These are phyloP conservation scores for Sporisorium graminicola DNA, from an alignment of 1,284 basidiomycete genomes.

Conservation along the genomic window DNA sequence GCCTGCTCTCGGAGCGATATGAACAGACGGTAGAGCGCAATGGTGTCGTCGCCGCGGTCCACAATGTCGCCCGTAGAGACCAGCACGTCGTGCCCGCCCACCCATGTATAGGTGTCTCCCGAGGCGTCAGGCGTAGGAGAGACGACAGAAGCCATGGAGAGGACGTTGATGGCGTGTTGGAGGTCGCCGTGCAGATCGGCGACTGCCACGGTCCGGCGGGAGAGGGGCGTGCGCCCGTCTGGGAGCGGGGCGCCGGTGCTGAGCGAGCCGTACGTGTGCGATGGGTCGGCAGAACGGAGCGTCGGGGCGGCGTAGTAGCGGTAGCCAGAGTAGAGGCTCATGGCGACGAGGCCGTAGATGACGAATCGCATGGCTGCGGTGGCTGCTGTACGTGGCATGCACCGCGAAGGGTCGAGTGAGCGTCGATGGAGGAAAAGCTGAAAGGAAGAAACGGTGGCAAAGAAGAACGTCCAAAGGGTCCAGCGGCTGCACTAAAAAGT, in stretches of 20 bases:
- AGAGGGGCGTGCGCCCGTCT: constrained; percentile 26
- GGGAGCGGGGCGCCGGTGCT: neutral
- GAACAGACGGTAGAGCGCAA: constrained; percentile 63
- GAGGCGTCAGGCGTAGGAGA: constrained; percentile 4
- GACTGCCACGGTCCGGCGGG: constrained; percentile 57
- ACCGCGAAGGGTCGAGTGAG: too few relatives aligned
- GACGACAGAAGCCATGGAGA: constrained; percentile 58
- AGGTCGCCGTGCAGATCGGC: constrained; percentile 68
- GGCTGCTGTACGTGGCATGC: too few relatives aligned
- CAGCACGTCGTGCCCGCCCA: constrained; percentile 59
- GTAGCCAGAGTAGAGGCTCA: constrained; percentile 24
- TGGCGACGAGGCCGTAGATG: constrained; percentile 20
- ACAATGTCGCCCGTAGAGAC: constrained; percentile 68
- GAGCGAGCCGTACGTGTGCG: constrained; percentile 10
- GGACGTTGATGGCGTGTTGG: constrained; percentile 60
- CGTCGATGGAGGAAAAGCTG: too few relatives aligned
- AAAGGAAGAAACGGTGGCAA: constrained; percentile 1
- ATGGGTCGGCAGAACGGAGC: neutral
- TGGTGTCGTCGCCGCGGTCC: constrained; percentile 67
- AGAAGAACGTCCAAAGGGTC: neutral
- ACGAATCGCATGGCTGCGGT: constrained; percentile 21
- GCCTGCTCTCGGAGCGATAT: constrained; percentile 54
- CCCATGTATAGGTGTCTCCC: constrained; percentile 29
- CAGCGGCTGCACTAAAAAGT: constrained; percentile 3
- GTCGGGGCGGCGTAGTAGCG: constrained; percentile 16